A percentile compares a stretch with the other conserved stretches of the same genome.
These are phyloP conservation scores for Heterobasidion irregulare DNA, from an alignment of 1,284 basidiomycete genomes.

Conservation along the genomic window DNA sequence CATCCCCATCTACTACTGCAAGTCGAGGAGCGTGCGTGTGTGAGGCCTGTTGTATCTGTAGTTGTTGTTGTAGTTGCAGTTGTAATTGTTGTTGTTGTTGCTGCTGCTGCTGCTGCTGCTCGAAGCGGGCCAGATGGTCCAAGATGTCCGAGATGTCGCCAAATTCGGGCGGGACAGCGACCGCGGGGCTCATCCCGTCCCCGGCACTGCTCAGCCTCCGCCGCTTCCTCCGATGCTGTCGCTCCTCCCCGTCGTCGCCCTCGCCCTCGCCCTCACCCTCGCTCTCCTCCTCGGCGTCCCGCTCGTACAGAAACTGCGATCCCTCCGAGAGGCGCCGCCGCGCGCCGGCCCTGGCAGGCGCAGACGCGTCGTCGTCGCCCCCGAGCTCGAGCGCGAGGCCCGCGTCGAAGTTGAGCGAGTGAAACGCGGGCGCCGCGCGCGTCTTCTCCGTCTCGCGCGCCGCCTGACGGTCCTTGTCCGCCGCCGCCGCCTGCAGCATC, in stretches of 20 bases:
- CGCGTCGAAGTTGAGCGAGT: constrained; percentile 43
- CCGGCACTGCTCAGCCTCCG: constrained; percentile 22
- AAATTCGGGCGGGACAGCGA: constrained; percentile 42
- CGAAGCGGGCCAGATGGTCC: constrained; percentile 63
- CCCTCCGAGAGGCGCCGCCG: constrained; percentile 29
- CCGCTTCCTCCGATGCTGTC: constrained; percentile 32
- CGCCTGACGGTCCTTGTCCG: constrained; percentile 35
- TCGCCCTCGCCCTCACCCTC: constrained; percentile 19
- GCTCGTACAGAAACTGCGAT: constrained; percentile 47
- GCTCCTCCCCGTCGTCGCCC: constrained; percentile 8
- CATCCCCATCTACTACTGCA: no score
- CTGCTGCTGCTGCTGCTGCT: constrained; percentile 9
- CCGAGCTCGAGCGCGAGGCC: constrained; percentile 23
- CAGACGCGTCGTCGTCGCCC: constrained; percentile 7
- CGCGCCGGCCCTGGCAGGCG: constrained; percentile 8
- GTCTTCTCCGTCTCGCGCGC: constrained; percentile 46
- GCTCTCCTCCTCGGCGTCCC: constrained; percentile 15
- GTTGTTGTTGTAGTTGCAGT: background rate
- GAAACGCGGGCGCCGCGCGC: constrained; percentile 64
- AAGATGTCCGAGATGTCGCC: constrained; percentile 69
- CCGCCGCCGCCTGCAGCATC: constrained; percentile 62
- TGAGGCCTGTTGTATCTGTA: background rate
- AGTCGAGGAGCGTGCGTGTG: no score
- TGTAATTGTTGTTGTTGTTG: background rate
- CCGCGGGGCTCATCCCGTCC: constrained; percentile 10